Evolutionary conservation across 1,139 yeast species (phyloP).

Genomic region (Arxiozyma slooffiae): DNA sequence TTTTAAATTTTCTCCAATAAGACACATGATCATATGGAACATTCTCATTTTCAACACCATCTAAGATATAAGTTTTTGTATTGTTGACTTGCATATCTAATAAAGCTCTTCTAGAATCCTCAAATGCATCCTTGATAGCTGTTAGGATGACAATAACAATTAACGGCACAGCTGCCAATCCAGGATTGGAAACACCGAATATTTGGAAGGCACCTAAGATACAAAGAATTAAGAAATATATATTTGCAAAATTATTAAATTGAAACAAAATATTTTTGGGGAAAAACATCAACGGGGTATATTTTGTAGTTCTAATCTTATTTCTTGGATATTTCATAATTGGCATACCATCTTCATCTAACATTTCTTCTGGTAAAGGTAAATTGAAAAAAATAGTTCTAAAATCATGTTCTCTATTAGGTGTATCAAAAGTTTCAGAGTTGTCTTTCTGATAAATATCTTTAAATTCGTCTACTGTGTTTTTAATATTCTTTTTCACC

Average conservation of each 20-base stretch:
- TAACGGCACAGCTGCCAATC: constrained; percentile 84
- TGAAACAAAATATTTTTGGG: constrained; percentile 78
- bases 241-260: constrained; percentile 82
- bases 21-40: constrained; percentile 51
- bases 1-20: constrained; percentile 52
- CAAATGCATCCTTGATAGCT: constrained; percentile 89
- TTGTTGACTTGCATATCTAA: constrained; percentile 82
- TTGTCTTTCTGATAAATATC: constrained; percentile 10
- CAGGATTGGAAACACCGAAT: constrained; percentile 88
- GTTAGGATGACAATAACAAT: constrained; percentile 84
- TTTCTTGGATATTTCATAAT: constrained; percentile 57
- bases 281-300: constrained; percentile 78
- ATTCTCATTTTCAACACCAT: constrained; percentile 64
- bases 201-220: constrained; percentile 80
- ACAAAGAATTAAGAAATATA: constrained; percentile 71
- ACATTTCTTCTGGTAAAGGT: constrained; percentile 51
- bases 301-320: constrained; percentile 91
- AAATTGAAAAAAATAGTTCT: constrained; percentile 60
- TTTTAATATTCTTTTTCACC: constrained; percentile 28
- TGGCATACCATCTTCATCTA: constrained; percentile 59
- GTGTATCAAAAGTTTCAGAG: constrained; percentile 8
- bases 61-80: constrained; percentile 67
- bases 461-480: constrained; percentile 24
- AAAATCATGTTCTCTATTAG: constrained; percentile 24
- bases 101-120: constrained; percentile 77